Conservation (phyloP, 352 stramenopile species). For the Phytophthora brassicae region DNA sequence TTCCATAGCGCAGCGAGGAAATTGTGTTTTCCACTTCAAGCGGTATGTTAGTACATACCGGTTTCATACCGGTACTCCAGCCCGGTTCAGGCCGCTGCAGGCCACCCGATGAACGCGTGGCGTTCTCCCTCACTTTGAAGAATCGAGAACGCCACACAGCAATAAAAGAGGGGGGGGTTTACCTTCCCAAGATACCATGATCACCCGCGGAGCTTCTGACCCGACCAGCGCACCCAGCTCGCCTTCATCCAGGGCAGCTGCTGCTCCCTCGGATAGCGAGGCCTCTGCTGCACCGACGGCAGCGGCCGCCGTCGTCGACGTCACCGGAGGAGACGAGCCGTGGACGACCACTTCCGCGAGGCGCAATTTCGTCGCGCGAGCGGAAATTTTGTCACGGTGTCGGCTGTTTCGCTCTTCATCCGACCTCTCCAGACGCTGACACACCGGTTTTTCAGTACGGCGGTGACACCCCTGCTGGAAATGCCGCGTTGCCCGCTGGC, state of each 20-base stretch:
- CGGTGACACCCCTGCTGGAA: neutral
- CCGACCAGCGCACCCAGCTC: neutral
- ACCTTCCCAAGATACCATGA: conserved; percentile 2
- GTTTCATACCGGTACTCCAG: no score
- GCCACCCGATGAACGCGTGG: no score
- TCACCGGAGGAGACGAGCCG: neutral
- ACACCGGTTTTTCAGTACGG: neutral
- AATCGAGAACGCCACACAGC: no score
- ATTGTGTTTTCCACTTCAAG: no score
- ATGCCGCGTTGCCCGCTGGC: neutral
- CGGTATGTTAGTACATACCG: no score
- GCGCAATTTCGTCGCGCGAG: neutral
- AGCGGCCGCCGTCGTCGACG: neutral
- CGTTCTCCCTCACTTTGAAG: no score
- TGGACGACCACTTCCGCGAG: neutral
- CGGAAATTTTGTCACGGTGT: neutral
- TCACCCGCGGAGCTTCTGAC: conserved; percentile 7
- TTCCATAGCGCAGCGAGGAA: no score
- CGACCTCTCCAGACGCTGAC: neutral
- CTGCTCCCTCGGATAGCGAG: conserved; percentile 4
- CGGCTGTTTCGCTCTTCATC: neutral
- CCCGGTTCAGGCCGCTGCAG: no score
- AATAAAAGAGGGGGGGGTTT: neutral
- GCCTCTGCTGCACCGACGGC: neutral
- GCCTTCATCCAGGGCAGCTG: conserved; percentile 3